These are phyloP conservation scores for Epicoccum nigrum DNA, from an alignment of 2,329 filamentous ascomycete species.

Conservation along the genomic window DNA sequence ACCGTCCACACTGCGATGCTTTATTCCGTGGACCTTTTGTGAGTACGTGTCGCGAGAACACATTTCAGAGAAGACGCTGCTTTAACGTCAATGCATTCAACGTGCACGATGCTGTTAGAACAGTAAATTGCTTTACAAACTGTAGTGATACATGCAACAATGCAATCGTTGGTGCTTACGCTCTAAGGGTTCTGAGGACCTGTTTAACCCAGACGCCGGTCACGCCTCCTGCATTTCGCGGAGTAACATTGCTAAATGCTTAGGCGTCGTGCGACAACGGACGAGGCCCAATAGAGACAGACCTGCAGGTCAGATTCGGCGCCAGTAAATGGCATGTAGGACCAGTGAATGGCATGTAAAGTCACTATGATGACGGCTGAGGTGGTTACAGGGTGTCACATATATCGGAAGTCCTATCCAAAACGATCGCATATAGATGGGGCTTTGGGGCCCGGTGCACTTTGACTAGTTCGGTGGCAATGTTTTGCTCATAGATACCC, in stretches of 20 bases:
- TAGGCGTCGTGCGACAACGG: conserved; percentile 5
- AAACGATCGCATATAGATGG: too few relatives aligned
- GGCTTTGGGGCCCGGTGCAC: too few relatives aligned
- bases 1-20: too few relatives aligned
- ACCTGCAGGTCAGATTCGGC: not conserved
- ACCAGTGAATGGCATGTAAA: not conserved
- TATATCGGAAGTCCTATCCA: not conserved
- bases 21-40: too few relatives aligned
- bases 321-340: not conserved
- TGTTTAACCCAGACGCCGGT: not conserved
- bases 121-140: too few relatives aligned
- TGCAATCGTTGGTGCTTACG: not conserved
- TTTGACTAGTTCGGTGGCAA: not conserved
- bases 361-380: not conserved
- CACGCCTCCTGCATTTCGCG: conserved; percentile 1
- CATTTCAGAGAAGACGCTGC: too few relatives aligned
- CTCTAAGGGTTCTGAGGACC: not conserved
- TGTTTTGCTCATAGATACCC: not conserved
- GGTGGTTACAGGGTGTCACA: not conserved
- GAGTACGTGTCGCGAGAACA: too few relatives aligned
- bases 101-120: too few relatives aligned
- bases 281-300: conserved; percentile 3
- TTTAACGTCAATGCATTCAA: too few relatives aligned
- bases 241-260: not conserved
- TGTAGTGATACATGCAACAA: not conserved